A percentile compares a stretch with the other conserved stretches of the same genome.
Conservation (phyloP, 1,139 yeast genomes). For the Candida sp. region DNA sequence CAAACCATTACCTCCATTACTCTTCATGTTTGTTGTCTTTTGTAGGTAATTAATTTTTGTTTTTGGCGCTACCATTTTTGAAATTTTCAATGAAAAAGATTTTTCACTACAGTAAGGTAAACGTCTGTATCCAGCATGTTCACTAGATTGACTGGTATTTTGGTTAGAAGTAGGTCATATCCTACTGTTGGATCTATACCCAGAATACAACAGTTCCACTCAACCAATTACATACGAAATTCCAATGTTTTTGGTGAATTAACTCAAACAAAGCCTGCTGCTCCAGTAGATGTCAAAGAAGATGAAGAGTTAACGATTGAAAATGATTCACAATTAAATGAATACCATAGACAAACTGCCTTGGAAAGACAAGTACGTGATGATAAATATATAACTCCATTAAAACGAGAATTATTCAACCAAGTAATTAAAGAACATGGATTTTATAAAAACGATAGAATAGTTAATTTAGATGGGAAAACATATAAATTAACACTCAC, state of each 20-base stretch:
- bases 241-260: slow-evolving; percentile 7
- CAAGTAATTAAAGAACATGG: slow-evolving; percentile 64
- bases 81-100: background rate
- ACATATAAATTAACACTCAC: slow-evolving; percentile 56
- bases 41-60: no score
- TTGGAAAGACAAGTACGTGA: slow-evolving; percentile 22
- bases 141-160: slow-evolving; percentile 1
- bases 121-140: background rate
- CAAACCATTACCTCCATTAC: no score
- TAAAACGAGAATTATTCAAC: slow-evolving; percentile 64
- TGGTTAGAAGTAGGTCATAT: slow-evolving; percentile 1
- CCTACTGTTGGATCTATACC: background rate
- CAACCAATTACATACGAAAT: background rate
- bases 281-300: slow-evolving; percentile 1
- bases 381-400: slow-evolving; percentile 58
- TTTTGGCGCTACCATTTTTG: background rate
- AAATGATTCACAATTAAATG: slow-evolving; percentile 33
- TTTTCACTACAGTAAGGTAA: background rate
- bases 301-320: slow-evolving; percentile 16
- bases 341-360: slow-evolving; percentile 29
- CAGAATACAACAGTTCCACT: slow-evolving; percentile 1
- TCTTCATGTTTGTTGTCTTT: no score
- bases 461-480: slow-evolving; percentile 46
- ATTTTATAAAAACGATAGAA: slow-evolving; percentile 64
- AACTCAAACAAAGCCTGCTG: slow-evolving; percentile 5